Conservation (phyloP, 805 yeast species). For the Teunomyces tritomae region DNA sequence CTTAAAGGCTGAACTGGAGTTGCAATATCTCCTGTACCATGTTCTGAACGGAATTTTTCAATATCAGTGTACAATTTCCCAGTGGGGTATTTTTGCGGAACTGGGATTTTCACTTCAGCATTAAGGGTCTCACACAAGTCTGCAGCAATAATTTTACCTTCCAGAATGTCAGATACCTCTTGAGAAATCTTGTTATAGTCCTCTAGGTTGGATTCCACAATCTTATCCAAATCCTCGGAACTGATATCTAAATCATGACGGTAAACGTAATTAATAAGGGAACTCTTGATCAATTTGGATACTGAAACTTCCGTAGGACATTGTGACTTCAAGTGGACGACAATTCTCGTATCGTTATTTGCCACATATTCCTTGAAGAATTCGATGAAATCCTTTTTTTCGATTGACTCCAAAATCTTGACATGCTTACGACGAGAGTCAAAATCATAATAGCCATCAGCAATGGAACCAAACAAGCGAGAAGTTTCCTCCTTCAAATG, state of each 20-base stretch:
- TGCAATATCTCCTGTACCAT: constrained; percentile 61
- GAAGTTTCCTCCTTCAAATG: constrained; percentile 74
- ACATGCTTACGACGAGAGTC: constrained; percentile 56
- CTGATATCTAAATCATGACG: constrained; percentile 19
- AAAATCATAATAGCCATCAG: constrained; percentile 79
- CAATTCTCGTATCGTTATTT: constrained; percentile 16
- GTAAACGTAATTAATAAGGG: constrained; percentile 26
- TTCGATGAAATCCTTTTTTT: constrained; percentile 54
- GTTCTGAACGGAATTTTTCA: constrained; percentile 54
- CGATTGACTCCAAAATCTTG: constrained; percentile 48
- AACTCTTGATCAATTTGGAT: constrained; percentile 21
- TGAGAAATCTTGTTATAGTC: constrained; percentile 11
- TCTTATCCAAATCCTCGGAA: constrained; percentile 23
- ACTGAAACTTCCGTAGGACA: constrained; percentile 16
- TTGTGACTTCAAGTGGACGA: constrained; percentile 55
- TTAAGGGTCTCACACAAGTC: constrained; percentile 15
- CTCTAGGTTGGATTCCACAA: constrained; percentile 11
- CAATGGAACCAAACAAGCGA: constrained; percentile 64
- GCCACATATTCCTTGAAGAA: constrained; percentile 49
- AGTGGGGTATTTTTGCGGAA: constrained; percentile 44
- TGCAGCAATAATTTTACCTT: constrained; percentile 16
- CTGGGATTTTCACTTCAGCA: constrained; percentile 20
- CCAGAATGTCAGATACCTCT: constrained; percentile 23
- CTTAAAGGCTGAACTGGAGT: constrained; percentile 40
- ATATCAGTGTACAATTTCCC: constrained; percentile 46